These are phyloP conservation scores for Amaranthus cruentus DNA, from an alignment of 148 eudicot species.

Conservation along the genomic window DNA sequence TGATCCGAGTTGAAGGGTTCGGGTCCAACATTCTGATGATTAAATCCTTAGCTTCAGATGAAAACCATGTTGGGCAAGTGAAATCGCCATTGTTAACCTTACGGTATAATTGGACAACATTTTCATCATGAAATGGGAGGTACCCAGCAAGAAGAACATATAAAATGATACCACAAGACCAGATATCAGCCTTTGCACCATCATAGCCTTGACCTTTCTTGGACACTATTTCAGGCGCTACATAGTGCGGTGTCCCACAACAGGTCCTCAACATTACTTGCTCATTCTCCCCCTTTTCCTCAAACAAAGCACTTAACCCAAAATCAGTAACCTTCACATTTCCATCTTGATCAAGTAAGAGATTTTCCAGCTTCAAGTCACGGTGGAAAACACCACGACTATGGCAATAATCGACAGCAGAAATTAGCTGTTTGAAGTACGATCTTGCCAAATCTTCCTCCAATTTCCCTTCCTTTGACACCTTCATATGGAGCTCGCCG, in stretches of 20 bases:
- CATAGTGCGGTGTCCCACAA: conserved; percentile 82
- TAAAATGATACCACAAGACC: conserved; percentile 76
- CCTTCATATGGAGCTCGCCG: conserved; percentile 56
- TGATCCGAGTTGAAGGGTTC: conserved; percentile 46
- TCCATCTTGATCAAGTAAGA: conserved; percentile 47
- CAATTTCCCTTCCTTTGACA: conserved; percentile 45
- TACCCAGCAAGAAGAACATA: conserved; percentile 64
- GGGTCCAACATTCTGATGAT: conserved; percentile 65
- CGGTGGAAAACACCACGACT: conserved; percentile 77
- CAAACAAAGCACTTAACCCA: conserved; percentile 56
- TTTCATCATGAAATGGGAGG: conserved; percentile 65
- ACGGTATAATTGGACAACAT: conserved; percentile 51
- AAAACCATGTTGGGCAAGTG: conserved; percentile 71
- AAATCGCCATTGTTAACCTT: conserved; percentile 61
- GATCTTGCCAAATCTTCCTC: conserved; percentile 42
- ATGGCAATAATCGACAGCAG: conserved; percentile 76
- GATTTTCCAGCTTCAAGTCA: conserved; percentile 66
- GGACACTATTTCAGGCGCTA: conserved; percentile 72
- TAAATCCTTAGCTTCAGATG: conserved; percentile 38
- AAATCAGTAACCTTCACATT: conserved; percentile 65
- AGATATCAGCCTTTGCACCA: conserved; percentile 71
- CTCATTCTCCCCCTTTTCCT: conserved; percentile 26
- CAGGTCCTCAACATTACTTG: conserved; percentile 53
- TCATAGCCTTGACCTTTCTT: conserved; percentile 63
- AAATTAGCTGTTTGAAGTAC: conserved; percentile 62